Percentiles rank a stretch among this genome's conserved stretches.
Evolutionary conservation across 495 filamentous ascomycete genomes (phyloP).

Genomic region (Penicillium desertorum): DNA sequence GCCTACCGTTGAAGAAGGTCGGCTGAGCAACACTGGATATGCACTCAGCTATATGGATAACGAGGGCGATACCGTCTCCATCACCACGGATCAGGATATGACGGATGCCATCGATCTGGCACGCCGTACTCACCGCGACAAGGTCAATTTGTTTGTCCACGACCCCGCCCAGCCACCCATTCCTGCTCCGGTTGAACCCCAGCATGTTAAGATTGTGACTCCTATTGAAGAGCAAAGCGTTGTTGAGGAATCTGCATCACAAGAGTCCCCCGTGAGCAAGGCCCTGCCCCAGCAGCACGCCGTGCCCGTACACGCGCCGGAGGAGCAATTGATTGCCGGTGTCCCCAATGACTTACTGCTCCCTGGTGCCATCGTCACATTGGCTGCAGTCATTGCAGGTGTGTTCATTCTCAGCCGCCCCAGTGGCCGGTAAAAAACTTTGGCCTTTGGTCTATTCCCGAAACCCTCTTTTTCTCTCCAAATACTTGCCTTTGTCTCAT

Average conservation of each 20-base stretch:
- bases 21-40: constrained; percentile 76
- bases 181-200: constrained; percentile 63
- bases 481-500: constrained; percentile 18
- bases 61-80: constrained; percentile 95
- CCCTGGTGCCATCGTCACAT: constrained; percentile 89
- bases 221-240: constrained; percentile 58
- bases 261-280: constrained; percentile 56
- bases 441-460: constrained; percentile 15
- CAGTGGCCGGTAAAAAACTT: constrained; percentile 56
- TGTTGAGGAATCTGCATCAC: constrained; percentile 49
- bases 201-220: constrained; percentile 57
- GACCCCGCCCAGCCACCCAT: constrained; percentile 84
- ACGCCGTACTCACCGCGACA: constrained; percentile 72
- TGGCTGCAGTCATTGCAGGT: constrained; percentile 89
- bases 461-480: constrained; percentile 15
- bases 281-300: constrained; percentile 28
- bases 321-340: constrained; percentile 81
- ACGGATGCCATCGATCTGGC: constrained; percentile 85
- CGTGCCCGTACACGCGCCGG: constrained; percentile 47
- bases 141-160: constrained; percentile 97
- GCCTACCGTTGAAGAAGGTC: constrained; percentile 71
- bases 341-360: constrained; percentile 93
- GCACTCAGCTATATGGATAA: constrained; percentile 96
- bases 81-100: constrained; percentile 93
- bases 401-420: constrained; percentile 88